Base-by-base conservation (phyloP, 306 rosid genomes). In the Fragaria iinumae region DNA sequence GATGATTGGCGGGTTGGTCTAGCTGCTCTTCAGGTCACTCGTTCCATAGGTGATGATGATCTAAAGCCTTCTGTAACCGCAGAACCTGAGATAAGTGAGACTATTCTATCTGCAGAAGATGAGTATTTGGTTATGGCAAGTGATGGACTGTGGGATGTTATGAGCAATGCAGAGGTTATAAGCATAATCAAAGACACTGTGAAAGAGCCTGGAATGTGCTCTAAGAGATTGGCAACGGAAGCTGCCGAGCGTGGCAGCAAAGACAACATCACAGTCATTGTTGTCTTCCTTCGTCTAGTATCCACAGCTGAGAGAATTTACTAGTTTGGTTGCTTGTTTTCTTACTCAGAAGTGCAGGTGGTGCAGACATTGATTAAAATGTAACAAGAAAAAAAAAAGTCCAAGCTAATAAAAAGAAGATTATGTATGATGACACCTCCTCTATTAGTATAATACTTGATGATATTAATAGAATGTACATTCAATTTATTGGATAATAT, bases 11-110 rank as follows among this genome's bases (percentile, higher is more conserved):
- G 97, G 82, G 93, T 95, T 75, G 97, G 98, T 80, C 86, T 67
- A 81, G 96, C 97, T 74, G 98, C 96, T 10, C 97, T 92, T 77
- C 98, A 95, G 98, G 98, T 95, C 32, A 95, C 98, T 67, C 96
- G 97, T 65, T 95, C 98, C 49, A 90, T 92, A 47, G 98, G 98
- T 10, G 98, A 95, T 6, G 96, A 90, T 67, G 98, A 95, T 80
- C 86, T 92, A 68, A 92, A 92, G 89, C 97, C 98, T 64, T 91
- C 93, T 76, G 98, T 95, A 69, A 95, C 96, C 7, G 98, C 98
- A 66, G 96, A 95, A 83, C 97, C 98, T 13, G 97, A 95, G 84
- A 88, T 92, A 69, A 90, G 86, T 14, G 96, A 92, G 80, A 87
- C 76, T 60, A 74, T 79, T 77, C 70, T 95, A 67, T 86, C 86